Evolutionary conservation across 306 rosid genomes (phyloP).

Genomic region (Lathyrus oleraceus): DNA sequence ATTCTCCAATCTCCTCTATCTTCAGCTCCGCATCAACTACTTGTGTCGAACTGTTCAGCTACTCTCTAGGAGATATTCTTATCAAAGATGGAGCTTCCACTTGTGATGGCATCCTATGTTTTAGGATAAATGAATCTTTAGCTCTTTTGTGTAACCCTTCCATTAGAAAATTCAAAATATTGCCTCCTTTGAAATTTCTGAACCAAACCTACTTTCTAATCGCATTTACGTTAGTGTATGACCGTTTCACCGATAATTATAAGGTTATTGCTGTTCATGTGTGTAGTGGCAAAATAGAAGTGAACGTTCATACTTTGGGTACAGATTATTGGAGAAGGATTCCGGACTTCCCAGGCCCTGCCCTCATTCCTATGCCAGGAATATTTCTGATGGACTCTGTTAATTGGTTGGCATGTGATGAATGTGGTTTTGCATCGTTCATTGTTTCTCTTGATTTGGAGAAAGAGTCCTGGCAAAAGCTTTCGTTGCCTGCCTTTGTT

Average conservation of each 20-base stretch:
- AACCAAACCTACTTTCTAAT: too few species aligned
- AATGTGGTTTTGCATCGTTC: too few species aligned
- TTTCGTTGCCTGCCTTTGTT: too few species aligned
- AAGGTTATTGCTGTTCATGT: not conserved
- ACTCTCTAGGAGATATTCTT: too few species aligned
- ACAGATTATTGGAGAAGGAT: not conserved
- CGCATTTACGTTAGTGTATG: not conserved
- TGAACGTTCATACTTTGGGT: not conserved
- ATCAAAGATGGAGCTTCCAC: not conserved
- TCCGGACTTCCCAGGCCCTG: too few species aligned
- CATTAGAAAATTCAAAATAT: not conserved
- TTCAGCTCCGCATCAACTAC: not conserved
- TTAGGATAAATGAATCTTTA: not conserved
- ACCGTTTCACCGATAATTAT: not conserved
- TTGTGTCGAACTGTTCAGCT: not conserved
- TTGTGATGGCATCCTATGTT: not conserved
- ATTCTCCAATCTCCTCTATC: not conserved
- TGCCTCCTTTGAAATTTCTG: not conserved
- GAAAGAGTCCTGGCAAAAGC: not conserved
- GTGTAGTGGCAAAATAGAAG: rapidly evolving
- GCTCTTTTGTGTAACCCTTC: not conserved
- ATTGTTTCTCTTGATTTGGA: not conserved
- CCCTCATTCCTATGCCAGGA: not conserved
- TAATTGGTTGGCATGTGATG: not conserved
- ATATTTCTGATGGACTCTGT: not conserved